Evolutionary conservation across 108 stramenopile species (phyloP).

Genomic region (Licmophora abbreviata): DNA sequence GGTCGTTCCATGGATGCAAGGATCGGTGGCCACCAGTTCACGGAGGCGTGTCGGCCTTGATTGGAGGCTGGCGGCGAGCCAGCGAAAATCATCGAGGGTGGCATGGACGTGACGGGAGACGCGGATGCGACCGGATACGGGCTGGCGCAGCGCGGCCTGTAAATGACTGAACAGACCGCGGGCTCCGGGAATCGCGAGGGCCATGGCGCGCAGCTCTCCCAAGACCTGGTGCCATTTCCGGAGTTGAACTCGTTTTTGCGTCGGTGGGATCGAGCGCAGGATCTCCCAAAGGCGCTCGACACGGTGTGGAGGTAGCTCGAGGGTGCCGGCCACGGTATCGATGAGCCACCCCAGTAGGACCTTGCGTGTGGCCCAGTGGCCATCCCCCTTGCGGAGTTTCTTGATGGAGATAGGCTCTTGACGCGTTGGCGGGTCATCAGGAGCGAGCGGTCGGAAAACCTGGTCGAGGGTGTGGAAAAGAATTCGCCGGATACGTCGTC

Average conservation of each 20-base stretch:
- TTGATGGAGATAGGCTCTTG: too few species aligned
- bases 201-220: conserved; percentile 13
- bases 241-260: conserved; percentile 1
- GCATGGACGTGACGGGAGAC: conserved; percentile 16
- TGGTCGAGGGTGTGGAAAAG: conserved; percentile 15
- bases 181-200: conserved; percentile 7
- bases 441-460: conserved; percentile 10
- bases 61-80: conserved; percentile 9
- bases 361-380: conserved; percentile 13
- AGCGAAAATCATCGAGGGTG: conserved; percentile 21
- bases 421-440: background rate
- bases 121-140: background rate
- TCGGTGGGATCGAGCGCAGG: background rate
- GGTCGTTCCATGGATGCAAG: conserved; percentile 11
- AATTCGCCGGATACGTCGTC: background rate
- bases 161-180: conserved; percentile 12
- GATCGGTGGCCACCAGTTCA: conserved; percentile 20
- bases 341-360: conserved; percentile 15
- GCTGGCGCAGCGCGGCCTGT: conserved; percentile 8
- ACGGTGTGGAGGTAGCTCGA: conserved; percentile 9
- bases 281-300: conserved; percentile 10
- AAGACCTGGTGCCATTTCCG: conserved; percentile 15
- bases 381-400: conserved; percentile 5
- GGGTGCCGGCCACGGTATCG: conserved; percentile 8
- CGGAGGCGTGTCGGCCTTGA: conserved; percentile 19